These are phyloP conservation scores for Boletellus ananas DNA, from an alignment of 768 basidiomycete species.

Conservation along the genomic window DNA sequence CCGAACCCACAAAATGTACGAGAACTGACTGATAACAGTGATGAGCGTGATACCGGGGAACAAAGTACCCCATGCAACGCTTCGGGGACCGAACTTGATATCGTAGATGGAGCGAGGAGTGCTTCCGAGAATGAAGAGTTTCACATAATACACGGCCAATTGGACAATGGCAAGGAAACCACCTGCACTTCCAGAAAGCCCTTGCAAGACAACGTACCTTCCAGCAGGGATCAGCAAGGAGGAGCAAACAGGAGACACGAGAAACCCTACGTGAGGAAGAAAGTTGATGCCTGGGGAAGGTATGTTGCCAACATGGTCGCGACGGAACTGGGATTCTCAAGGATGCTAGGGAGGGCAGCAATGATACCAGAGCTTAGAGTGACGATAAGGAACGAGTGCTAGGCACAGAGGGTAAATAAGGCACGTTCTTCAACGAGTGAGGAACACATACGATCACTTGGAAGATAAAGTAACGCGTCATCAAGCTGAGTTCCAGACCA, in stretches of 20 bases:
- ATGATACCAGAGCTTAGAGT: conserved; percentile 83
- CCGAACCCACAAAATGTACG: background rate
- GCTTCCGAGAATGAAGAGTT: conserved; percentile 80
- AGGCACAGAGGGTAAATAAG: conserved; percentile 4
- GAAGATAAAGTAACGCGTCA: conserved; percentile 91
- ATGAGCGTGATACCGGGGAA: conserved; percentile 73
- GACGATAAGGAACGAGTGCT: conserved; percentile 94
- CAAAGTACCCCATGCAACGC: conserved; percentile 71
- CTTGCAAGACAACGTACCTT: conserved; percentile 77
- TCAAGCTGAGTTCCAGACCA: conserved; percentile 82
- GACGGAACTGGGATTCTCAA: conserved; percentile 64
- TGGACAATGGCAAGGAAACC: conserved; percentile 78
- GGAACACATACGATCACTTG: conserved; percentile 72
- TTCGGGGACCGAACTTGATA: conserved; percentile 72
- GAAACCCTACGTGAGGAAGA: conserved; percentile 74
- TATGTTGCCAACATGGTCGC: conserved; percentile 72
- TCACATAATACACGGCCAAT: conserved; percentile 85
- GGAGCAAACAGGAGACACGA: background rate
- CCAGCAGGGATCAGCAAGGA: background rate
- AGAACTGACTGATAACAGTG: conserved; percentile 69
- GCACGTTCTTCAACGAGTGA: background rate
- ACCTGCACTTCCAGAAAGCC: conserved; percentile 72
- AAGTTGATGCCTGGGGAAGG: conserved; percentile 79
- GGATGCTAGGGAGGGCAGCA: conserved; percentile 58
- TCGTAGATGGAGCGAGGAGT: conserved; percentile 82